phyloP scores from a whole-genome alignment of 148 eudicot species.

The Pouteria glomerata region DNA sequence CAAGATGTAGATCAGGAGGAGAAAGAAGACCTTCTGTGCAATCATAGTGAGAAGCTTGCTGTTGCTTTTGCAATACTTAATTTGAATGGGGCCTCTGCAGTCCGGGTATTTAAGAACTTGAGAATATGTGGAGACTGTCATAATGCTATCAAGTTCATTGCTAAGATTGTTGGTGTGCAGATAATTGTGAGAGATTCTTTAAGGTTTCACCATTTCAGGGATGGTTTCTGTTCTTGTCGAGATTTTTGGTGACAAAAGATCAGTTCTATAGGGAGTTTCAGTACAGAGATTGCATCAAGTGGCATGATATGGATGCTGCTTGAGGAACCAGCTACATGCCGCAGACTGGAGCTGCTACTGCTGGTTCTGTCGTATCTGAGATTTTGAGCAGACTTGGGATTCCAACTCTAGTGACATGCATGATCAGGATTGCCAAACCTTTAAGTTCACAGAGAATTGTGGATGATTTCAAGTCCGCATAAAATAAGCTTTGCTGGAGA shows the following conservation, averaged over 20 bases:
- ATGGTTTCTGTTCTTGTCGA: conserved; percentile 66
- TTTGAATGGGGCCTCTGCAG: conserved; percentile 49
- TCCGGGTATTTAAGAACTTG: conserved; percentile 70
- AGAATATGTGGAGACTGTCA: conserved; percentile 92
- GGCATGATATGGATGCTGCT: neutral
- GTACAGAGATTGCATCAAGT: neutral
- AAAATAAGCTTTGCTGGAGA: neutral
- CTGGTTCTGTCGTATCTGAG: too few relatives aligned
- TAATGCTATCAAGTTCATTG: conserved; percentile 61
- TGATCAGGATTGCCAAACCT: neutral
- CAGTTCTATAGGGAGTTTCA: neutral
- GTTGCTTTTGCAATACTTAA: conserved; percentile 80
- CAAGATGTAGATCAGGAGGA: conserved; percentile 85
- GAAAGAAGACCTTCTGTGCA: conserved; percentile 62
- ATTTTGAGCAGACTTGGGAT: too few relatives aligned
- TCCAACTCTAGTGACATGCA: neutral
- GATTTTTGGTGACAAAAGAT: conserved; percentile 62
- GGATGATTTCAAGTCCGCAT: neutral
- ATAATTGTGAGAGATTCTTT: conserved; percentile 76
- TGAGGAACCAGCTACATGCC: too few relatives aligned
- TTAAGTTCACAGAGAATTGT: neutral
- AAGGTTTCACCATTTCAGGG: conserved; percentile 79
- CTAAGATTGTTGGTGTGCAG: conserved; percentile 48
- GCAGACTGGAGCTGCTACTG: too few relatives aligned
- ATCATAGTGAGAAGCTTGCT: conserved; percentile 81